Evolutionary conservation across 768 basidiomycete species (phyloP).

Genomic region (Lentinula sp.): DNA sequence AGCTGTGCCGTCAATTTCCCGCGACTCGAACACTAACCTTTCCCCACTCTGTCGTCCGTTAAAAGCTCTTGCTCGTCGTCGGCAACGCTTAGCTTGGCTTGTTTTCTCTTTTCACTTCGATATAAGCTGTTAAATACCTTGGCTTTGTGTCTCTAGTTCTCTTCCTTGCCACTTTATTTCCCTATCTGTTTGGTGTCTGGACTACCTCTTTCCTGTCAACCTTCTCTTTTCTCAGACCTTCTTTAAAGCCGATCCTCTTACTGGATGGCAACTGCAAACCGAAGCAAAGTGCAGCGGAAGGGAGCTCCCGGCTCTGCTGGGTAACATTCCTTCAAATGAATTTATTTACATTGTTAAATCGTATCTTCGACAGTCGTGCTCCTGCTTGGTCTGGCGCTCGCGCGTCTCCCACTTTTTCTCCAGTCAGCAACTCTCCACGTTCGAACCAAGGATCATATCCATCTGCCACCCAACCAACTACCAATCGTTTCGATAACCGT

Average conservation of each 20-base stretch:
- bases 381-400: conserved; percentile 66
- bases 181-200: conserved; percentile 51
- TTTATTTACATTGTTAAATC: neutral
- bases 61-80: conserved; percentile 8
- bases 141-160: conserved; percentile 4
- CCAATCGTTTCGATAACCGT: conserved; percentile 37
- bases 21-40: neutral
- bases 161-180: conserved; percentile 68
- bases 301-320: conserved; percentile 50
- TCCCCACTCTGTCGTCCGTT: conserved; percentile 12
- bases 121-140: conserved; percentile 15
- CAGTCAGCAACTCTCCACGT: conserved; percentile 32
- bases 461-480: conserved; percentile 44
- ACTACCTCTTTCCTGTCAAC: conserved; percentile 15
- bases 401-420: conserved; percentile 67
- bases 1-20: conserved; percentile 2
- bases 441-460: conserved; percentile 34
- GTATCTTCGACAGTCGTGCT: conserved; percentile 8
- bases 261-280: conserved; percentile 57
- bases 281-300: conserved; percentile 60
- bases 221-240: conserved; percentile 35
- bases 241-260: conserved; percentile 46
- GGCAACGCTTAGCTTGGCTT: conserved; percentile 7
- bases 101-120: conserved; percentile 20
- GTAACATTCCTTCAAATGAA: conserved; percentile 31